Percentiles rank a stretch among this genome's conserved stretches.
phyloP scores from a whole-genome alignment of 345 rosid genomes.

The Leavenworthia alabamica region DNA sequence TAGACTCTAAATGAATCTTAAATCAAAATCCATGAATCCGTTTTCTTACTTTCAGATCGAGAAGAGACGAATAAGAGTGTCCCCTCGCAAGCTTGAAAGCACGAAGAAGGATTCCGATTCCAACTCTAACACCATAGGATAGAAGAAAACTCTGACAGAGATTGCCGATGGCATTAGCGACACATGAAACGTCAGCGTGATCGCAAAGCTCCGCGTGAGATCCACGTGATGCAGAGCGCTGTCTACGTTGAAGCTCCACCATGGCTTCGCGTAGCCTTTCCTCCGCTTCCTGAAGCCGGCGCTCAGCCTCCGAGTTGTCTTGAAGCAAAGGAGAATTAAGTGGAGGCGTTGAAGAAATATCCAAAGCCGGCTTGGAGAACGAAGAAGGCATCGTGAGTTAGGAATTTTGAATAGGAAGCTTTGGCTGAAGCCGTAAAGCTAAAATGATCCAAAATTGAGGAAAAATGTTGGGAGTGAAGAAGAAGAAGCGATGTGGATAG shows the following conservation, averaged over 20 bases:
- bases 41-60: slow-evolving; percentile 99
- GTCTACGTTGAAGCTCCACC: slow-evolving; percentile 79
- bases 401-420: no score
- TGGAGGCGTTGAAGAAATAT: slow-evolving; percentile 29
- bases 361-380: slow-evolving; percentile 28
- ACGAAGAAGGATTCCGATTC: slow-evolving; percentile 94
- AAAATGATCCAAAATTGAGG: no score
- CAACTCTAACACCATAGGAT: slow-evolving; percentile 93
- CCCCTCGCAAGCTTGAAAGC: slow-evolving; percentile 94
- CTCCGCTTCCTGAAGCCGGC: slow-evolving; percentile 83
- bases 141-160: slow-evolving; percentile 98
- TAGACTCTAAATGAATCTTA: not conserved
- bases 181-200: slow-evolving; percentile 87
- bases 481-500: no score
- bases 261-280: slow-evolving; percentile 91
- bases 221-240: slow-evolving; percentile 45
- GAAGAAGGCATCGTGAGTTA: slow-evolving; percentile 25
- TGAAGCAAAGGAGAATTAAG: slow-evolving; percentile 8
- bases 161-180: slow-evolving; percentile 92
- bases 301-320: no score
- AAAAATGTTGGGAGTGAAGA: no score
- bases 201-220: slow-evolving; percentile 52
- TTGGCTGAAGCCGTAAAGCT: no score
- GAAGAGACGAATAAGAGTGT: slow-evolving; percentile 83
- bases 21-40: not conserved